A percentile compares a stretch with the other conserved stretches of the same genome.
Evolutionary conservation across 202 grass and related monocot genomes (phyloP).

Genomic region (Elaeis oleifera): DNA sequence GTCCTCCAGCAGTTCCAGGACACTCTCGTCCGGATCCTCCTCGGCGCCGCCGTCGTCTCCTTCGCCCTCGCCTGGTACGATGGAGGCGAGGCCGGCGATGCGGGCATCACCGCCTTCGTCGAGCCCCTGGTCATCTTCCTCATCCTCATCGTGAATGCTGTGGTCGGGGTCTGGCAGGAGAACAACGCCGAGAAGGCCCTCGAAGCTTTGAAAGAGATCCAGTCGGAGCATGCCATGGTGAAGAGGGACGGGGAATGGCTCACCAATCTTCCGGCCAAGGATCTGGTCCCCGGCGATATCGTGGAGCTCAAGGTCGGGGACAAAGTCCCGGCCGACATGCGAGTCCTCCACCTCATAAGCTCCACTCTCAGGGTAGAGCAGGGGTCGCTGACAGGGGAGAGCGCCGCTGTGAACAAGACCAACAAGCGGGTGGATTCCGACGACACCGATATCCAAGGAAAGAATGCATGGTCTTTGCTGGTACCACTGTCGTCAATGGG

Average conservation of each 20-base stretch:
- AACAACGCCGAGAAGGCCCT: constrained; percentile 16
- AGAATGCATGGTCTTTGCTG: constrained; percentile 15
- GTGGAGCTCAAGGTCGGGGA: constrained; percentile 29
- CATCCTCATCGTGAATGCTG: constrained; percentile 11
- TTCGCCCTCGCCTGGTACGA: constrained; percentile 8
- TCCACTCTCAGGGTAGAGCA: constrained; percentile 14
- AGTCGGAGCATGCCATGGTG: constrained; percentile 29
- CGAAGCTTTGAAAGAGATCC: constrained; percentile 24
- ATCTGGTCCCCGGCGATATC: constrained; percentile 35
- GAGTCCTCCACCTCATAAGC: constrained; percentile 4
- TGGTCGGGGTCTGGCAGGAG: constrained; percentile 18
- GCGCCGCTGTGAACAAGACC: constrained; percentile 11
- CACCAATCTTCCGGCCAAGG: constrained; percentile 15
- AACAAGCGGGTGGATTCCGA: constrained; percentile 6
- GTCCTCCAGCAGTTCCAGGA: constrained; percentile 12
- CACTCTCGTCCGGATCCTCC: constrained; percentile 15
- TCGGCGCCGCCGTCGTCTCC: constrained; percentile 10
- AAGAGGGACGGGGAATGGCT: constrained; percentile 12
- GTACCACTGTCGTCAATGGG: constrained; percentile 16
- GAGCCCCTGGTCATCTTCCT: constrained; percentile 13
- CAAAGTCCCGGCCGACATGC: constrained; percentile 17
- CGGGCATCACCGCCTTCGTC: constrained; percentile 11
- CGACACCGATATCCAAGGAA: constrained; percentile 9
- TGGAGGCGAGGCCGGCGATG: constrained; percentile 1
- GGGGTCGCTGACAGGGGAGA: constrained; percentile 13